These are phyloP conservation scores for Rhizoctonia solani DNA, from an alignment of 1,284 basidiomycete species.

Conservation along the genomic window DNA sequence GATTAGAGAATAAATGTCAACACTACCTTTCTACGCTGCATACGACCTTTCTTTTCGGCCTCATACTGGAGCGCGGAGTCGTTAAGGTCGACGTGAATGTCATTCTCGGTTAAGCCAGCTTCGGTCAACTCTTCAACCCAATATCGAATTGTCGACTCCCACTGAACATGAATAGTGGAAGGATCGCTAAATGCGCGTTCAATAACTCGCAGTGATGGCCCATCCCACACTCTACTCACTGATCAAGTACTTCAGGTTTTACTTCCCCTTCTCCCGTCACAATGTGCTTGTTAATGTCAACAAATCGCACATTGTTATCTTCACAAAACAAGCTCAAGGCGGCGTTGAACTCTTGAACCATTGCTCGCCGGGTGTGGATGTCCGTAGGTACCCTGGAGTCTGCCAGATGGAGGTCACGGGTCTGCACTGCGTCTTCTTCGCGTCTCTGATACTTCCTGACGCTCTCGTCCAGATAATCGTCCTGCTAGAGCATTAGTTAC, in stretches of 20 bases:
- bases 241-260: slow-evolving; percentile 21
- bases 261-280: slow-evolving; percentile 21
- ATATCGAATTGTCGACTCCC: slow-evolving; percentile 28
- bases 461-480: slow-evolving; percentile 29
- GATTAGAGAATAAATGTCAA: neutral
- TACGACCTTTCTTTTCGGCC: slow-evolving; percentile 33
- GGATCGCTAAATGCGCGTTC: slow-evolving; percentile 20
- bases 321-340: slow-evolving; percentile 24
- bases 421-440: slow-evolving; percentile 23
- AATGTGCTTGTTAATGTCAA: slow-evolving; percentile 30
- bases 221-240: slow-evolving; percentile 3
- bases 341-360: slow-evolving; percentile 24
- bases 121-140: slow-evolving; percentile 31
- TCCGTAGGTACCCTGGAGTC: slow-evolving; percentile 31
- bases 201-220: neutral
- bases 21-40: slow-evolving; percentile 32
- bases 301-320: slow-evolving; percentile 23
- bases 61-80: slow-evolving; percentile 23
- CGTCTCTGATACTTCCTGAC: slow-evolving; percentile 29
- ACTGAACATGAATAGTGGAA: slow-evolving; percentile 24
- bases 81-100: slow-evolving; percentile 18
- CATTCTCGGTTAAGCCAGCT: slow-evolving; percentile 7
- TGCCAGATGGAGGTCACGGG: slow-evolving; percentile 29
- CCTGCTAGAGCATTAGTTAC: neutral
- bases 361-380: slow-evolving; percentile 15